phyloP scores from a whole-genome alignment of 2,329 filamentous ascomycete genomes.

The Penicillium verrucosum region DNA sequence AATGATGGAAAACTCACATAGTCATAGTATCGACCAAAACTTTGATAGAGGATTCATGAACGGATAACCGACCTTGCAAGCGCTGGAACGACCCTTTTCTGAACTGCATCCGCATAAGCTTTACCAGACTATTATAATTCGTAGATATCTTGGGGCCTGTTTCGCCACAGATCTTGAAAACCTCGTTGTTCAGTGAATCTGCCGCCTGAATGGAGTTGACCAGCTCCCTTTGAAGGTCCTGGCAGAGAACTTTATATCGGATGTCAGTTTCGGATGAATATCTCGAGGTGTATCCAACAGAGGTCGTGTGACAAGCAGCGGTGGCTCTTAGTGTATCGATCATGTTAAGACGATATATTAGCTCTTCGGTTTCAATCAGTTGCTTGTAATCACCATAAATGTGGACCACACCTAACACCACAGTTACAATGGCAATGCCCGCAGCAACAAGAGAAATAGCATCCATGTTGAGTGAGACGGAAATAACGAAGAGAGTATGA shows the following conservation, averaged over 20 bases:
- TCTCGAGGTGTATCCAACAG: background rate
- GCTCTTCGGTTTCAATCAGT: background rate
- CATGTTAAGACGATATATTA: fast-evolving
- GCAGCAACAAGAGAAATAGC: background rate
- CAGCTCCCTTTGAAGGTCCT: background rate
- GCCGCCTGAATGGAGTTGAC: background rate
- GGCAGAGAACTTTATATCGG: background rate
- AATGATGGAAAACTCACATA: background rate
- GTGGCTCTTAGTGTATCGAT: no score
- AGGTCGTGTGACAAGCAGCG: fast-evolving
- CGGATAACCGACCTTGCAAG: background rate
- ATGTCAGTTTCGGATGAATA: background rate
- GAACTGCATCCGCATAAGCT: fast-evolving
- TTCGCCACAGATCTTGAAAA: background rate
- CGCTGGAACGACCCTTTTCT: background rate
- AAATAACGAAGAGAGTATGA: background rate
- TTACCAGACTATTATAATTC: background rate
- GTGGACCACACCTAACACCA: background rate
- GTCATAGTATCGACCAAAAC: no score
- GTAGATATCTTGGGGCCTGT: background rate
- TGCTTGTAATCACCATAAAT: background rate
- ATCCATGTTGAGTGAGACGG: background rate
- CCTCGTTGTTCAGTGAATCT: background rate
- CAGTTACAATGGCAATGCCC: fast-evolving
- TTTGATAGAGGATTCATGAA: background rate